phyloP scores from a whole-genome alignment of 78 protist genomes.

The Diacronema lutheri region DNA sequence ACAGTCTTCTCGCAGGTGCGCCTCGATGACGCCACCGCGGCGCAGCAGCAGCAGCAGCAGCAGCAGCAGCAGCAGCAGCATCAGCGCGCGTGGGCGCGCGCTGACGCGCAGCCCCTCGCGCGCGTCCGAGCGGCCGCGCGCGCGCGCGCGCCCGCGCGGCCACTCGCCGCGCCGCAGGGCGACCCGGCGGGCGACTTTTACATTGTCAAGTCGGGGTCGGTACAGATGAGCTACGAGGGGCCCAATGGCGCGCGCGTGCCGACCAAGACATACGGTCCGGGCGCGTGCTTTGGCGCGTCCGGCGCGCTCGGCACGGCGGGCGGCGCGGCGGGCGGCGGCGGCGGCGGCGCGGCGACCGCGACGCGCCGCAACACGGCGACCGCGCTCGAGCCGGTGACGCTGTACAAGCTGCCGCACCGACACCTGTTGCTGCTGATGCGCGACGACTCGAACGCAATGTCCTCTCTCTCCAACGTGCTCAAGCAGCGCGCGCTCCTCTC shows the following conservation, averaged over 20 bases:
- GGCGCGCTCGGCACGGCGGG: no score
- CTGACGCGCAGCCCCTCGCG: no score
- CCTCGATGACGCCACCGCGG: no score
- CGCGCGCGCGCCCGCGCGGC: no score
- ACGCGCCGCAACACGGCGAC: constrained; percentile 3
- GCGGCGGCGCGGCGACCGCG: not conserved
- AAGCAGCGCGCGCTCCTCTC: no score
- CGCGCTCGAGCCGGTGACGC: not conserved
- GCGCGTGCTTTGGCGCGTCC: constrained; percentile 13
- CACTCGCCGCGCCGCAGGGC: not conserved
- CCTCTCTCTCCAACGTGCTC: not conserved
- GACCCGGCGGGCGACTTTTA: not conserved
- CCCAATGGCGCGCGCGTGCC: no score
- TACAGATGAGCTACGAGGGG: not conserved
- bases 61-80: no score
- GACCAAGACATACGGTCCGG: not conserved
- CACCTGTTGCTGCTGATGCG: not conserved
- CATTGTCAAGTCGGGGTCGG: not conserved
- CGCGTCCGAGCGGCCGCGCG: no score
- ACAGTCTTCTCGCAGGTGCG: not conserved
- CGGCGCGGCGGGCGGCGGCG: not conserved
- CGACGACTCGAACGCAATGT: not conserved
- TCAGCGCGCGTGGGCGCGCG: no score
- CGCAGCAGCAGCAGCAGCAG: no score
- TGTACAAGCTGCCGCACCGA: not conserved